Percentiles rank a stretch among this genome's conserved stretches.
Evolutionary conservation across 1,284 basidiomycete species (phyloP).

Genomic region (Cryptococcus amylolentus): DNA sequence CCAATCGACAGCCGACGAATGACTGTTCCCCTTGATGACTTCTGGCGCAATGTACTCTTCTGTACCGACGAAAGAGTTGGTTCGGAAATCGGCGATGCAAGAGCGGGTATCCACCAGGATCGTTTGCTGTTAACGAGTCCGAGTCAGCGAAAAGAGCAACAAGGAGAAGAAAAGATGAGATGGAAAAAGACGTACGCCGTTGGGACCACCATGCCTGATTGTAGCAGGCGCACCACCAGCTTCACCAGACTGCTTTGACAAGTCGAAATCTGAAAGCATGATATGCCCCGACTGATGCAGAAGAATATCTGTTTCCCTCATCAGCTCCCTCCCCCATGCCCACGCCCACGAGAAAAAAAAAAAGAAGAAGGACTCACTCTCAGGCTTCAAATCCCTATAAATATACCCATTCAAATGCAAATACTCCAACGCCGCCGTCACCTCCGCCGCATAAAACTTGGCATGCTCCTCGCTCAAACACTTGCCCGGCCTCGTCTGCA

Average conservation of each 20-base stretch:
- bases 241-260: slow-evolving; percentile 90
- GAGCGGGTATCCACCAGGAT: slow-evolving; percentile 84
- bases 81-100: slow-evolving; percentile 95
- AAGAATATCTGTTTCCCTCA: slow-evolving; percentile 71
- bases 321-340: neutral
- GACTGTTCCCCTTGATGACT: slow-evolving; percentile 95
- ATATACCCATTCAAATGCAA: slow-evolving; percentile 99
- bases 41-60: slow-evolving; percentile 99
- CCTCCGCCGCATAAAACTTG: slow-evolving; percentile 97
- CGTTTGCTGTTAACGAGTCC: slow-evolving; percentile 13
- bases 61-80: slow-evolving; percentile 98
- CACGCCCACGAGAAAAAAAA: neutral
- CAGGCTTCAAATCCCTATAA: slow-evolving; percentile 98
- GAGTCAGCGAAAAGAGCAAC: neutral
- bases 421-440: slow-evolving; percentile 95
- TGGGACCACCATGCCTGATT: slow-evolving; percentile 80
- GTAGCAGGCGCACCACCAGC: slow-evolving; percentile 83
- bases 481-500: slow-evolving; percentile 91
- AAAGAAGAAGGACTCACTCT: slow-evolving; percentile 68
- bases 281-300: slow-evolving; percentile 98
- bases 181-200: slow-evolving; percentile 64
- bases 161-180: neutral
- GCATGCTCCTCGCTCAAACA: slow-evolving; percentile 93
- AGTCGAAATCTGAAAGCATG: slow-evolving; percentile 98
- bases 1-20: slow-evolving; percentile 99